Evolutionary conservation across 768 basidiomycete genomes (phyloP), one percentile per base, ranked within the genome.

Genomic region (Amanita thiersii): DNA sequence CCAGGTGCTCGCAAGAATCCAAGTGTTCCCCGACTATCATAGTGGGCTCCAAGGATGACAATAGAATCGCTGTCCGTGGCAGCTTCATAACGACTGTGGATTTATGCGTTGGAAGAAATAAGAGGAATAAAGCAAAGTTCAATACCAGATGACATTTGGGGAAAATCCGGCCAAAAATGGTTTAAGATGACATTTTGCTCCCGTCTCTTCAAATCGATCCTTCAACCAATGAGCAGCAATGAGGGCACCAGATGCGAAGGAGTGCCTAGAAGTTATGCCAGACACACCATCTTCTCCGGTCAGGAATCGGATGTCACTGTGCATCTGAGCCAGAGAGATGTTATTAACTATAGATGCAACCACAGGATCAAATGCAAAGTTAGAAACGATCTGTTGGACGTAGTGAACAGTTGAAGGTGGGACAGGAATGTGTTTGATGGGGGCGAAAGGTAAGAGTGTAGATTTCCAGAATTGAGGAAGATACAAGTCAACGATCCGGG

Each of bases 21-120:
- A 56, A 90, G 94, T 0, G 85, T 85, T 12, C 91, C 91, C 26
- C 91, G 81, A 33, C 85, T 88, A 56, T 96, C 90, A 54, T 93
- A 96, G 58, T 94, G 92, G 2, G 81, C 87, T 43, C 82, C 82
- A 39, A 94, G 64, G 36, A 96, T 66, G 31, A 91, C 75, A 1
- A 70, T 79, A 19, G 79, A 69, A 25, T 68, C 77, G 2, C 78
- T 78, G 26, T 79, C 65, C 32, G 63, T 64, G n/a, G 64, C 61
- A 5, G 76, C 58, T 2, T 65, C 40, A 50, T 86, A 87, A 31
- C 75, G 69, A 55, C 86, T 85, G 50, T 12, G 44, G 12, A 23
- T 34, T 39, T 14, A 5, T 42, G 11, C 40, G 24, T 35, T 11
- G 50, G 23, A 26, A 32, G 15, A 15, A 24, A 5, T 8, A 14